Conservation (phyloP, 1,139 yeast species). For the Scheffersomyces quercinus region DNA sequence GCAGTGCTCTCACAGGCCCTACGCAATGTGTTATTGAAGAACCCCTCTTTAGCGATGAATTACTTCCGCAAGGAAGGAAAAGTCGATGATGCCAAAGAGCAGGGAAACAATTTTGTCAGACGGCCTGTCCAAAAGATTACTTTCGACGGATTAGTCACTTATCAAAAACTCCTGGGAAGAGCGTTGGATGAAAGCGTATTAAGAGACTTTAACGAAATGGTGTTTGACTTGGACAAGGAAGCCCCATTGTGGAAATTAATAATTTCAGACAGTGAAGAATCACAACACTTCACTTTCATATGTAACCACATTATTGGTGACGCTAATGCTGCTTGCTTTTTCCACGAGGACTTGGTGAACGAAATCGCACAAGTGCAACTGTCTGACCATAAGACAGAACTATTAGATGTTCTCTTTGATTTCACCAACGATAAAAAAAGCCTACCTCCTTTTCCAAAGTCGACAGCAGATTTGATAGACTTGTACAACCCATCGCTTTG, state of each 20-base stretch:
- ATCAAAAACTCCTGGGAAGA: conserved; percentile 10
- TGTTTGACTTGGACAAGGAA: conserved; percentile 15
- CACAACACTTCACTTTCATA: conserved; percentile 23
- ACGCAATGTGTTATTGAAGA: conserved; percentile 16
- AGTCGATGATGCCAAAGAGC: conserved; percentile 9
- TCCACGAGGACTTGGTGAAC: conserved; percentile 31
- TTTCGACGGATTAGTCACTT: conserved; percentile 28
- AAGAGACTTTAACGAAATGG: conserved; percentile 14
- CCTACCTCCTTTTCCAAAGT: conserved; percentile 3
- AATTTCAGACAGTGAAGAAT: conserved; percentile 19
- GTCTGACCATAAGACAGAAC: not conserved
- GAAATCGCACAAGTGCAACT: conserved; percentile 10
- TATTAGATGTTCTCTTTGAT: conserved; percentile 7
- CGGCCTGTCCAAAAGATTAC: conserved; percentile 19
- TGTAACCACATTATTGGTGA: conserved; percentile 39
- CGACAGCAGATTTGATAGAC: conserved; percentile 6
- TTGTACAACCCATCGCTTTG: conserved; percentile 12
- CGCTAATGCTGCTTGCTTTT: conserved; percentile 33
- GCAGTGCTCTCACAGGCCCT: conserved; percentile 27
- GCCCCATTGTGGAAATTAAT: conserved; percentile 34
- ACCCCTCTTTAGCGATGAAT: conserved; percentile 24
- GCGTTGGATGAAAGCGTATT: conserved; percentile 18
- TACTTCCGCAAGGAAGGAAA: conserved; percentile 15
- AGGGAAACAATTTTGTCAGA: conserved; percentile 18
- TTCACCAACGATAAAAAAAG: conserved; percentile 4